Conservation (phyloP, 2,329 filamentous ascomycete species). For the Aspergillus uvarum region DNA sequence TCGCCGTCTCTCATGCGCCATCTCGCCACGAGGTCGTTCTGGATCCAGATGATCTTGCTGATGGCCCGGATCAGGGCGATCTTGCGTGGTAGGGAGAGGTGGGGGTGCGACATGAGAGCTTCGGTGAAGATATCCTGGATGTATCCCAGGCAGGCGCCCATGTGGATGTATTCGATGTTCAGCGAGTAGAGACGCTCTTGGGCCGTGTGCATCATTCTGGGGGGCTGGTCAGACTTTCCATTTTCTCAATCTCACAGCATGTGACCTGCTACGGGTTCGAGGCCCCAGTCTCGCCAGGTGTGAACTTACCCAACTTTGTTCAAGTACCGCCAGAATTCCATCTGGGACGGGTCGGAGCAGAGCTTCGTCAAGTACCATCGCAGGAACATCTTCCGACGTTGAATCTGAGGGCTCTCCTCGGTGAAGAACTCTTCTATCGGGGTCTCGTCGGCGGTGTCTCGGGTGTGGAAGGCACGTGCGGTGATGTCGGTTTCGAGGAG, state of each 20-base stretch:
- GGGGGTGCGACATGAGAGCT: constrained; percentile 70
- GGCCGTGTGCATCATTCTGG: constrained; percentile 76
- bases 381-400: constrained; percentile 73
- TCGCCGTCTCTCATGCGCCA: constrained; percentile 73
- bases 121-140: constrained; percentile 77
- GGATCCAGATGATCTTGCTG: constrained; percentile 82
- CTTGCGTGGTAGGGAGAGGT: constrained; percentile 66
- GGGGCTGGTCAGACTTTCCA: neutral
- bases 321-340: constrained; percentile 80
- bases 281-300: no score
- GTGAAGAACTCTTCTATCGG: constrained; percentile 63
- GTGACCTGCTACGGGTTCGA: no score
- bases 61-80: constrained; percentile 72
- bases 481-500: constrained; percentile 79
- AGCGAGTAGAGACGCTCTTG: constrained; percentile 69
- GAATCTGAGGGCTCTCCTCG: constrained; percentile 72
- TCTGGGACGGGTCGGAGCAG: constrained; percentile 70
- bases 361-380: constrained; percentile 73
- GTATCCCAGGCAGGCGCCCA: constrained; percentile 69
- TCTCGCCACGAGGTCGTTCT: constrained; percentile 82
- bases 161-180: constrained; percentile 78
- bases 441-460: constrained; percentile 63
- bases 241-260: neutral
- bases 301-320: constrained; percentile 71
- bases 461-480: constrained; percentile 68